These are phyloP conservation scores for Choiromyces venosus DNA, from an alignment of 495 filamentous ascomycete genomes.

Conservation along the genomic window DNA sequence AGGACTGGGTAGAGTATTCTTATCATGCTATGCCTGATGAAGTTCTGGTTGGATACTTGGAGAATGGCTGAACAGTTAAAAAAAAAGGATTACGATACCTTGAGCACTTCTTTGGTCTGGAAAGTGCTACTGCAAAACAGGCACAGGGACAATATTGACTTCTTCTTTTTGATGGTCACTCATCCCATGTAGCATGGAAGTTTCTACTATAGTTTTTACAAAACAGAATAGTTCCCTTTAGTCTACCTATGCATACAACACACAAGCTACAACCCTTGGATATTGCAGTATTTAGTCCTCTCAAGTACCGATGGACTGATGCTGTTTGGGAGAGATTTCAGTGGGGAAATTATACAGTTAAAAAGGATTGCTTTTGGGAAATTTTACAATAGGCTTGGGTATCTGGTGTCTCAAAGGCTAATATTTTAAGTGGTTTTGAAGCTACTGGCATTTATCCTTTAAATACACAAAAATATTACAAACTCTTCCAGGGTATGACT, in stretches of 20 bases:
- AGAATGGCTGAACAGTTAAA: too few relatives aligned
- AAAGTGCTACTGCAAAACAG: too few relatives aligned
- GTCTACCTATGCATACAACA: slow-evolving; percentile 18
- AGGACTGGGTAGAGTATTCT: too few relatives aligned
- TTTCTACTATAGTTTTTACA: slow-evolving; percentile 16
- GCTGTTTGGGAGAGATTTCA: too few relatives aligned
- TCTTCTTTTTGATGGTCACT: slow-evolving; percentile 22
- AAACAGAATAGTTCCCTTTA: slow-evolving; percentile 12
- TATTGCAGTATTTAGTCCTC: slow-evolving; percentile 15
- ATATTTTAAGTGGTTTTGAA: background rate
- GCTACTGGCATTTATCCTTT: background rate
- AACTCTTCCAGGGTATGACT: background rate
- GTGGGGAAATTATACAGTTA: background rate
- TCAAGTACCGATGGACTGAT: too few relatives aligned
- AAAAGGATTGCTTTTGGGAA: background rate
- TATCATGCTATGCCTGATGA: too few relatives aligned
- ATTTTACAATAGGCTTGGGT: background rate
- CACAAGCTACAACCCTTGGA: slow-evolving; percentile 26
- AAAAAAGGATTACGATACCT: too few relatives aligned
- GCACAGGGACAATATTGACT: too few relatives aligned
- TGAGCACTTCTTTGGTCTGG: too few relatives aligned
- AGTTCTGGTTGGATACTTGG: too few relatives aligned
- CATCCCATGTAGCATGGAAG: slow-evolving; percentile 14
- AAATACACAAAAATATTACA: background rate
- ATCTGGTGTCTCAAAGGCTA: background rate